Conservation (phyloP, 192 early-diverging fungal genomes). For the Backusella mclennaniae region DNA sequence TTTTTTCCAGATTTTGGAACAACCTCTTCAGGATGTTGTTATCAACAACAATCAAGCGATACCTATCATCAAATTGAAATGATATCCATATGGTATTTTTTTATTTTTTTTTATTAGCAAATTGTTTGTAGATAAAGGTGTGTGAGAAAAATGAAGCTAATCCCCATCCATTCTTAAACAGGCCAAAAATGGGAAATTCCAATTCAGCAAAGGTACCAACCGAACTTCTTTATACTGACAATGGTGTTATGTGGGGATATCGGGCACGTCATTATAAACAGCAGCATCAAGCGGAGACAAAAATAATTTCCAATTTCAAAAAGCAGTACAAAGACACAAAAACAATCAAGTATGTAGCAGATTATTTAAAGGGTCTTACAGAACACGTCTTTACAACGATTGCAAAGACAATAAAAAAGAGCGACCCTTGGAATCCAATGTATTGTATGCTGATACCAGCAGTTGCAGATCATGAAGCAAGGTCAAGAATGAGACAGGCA, state of each 20-base stretch:
- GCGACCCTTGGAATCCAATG: neutral
- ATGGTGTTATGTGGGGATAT: neutral
- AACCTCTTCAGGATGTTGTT: neutral
- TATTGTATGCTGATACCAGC: neutral
- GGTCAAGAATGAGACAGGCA: neutral
- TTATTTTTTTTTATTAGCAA: no score
- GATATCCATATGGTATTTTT: neutral
- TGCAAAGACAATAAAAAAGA: neutral
- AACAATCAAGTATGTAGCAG: neutral
- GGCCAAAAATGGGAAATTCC: slow-evolving; percentile 5
- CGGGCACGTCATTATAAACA: neutral
- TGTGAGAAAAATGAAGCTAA: neutral
- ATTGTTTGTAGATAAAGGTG: neutral
- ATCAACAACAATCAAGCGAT: neutral
- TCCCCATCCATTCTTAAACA: neutral
- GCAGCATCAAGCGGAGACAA: neutral
- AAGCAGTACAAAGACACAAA: neutral
- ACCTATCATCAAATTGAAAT: neutral
- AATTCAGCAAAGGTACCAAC: neutral
- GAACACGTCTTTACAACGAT: neutral
- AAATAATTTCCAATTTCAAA: neutral
- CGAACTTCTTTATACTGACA: neutral
- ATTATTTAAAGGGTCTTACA: neutral
- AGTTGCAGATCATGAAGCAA: neutral
- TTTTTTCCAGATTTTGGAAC: neutral